phyloP scores from a whole-genome alignment of 2,329 filamentous ascomycete species.

The Talaromyces rugulosus region DNA sequence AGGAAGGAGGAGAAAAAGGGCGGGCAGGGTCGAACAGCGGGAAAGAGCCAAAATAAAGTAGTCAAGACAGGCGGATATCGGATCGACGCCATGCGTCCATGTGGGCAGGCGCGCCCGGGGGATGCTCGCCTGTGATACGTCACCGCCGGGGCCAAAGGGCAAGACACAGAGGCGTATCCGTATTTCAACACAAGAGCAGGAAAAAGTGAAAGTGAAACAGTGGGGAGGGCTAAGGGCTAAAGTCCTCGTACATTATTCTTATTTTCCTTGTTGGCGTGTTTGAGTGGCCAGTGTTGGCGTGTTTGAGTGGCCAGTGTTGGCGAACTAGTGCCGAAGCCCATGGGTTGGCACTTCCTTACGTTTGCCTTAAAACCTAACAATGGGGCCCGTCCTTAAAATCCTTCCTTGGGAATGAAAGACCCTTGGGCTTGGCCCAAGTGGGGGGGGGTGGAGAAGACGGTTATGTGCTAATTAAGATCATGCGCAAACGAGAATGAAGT shows the following conservation, averaged over 20 bases:
- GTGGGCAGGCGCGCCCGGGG: conserved; percentile 1
- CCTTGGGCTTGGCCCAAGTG: background rate
- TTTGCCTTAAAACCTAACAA: background rate
- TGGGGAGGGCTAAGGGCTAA: background rate
- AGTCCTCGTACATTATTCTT: background rate
- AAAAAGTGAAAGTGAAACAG: background rate
- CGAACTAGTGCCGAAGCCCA: background rate
- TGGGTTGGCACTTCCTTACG: background rate
- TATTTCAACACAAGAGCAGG: too few species aligned
- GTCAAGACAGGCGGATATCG: conserved; percentile 13
- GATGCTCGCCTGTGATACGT: conserved; percentile 2
- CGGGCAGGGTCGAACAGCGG: background rate
- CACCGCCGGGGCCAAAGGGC: background rate
- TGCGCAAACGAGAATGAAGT: background rate
- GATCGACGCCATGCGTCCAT: conserved; percentile 14
- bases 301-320: background rate
- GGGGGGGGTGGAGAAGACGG: background rate
- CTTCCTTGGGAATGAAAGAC: background rate
- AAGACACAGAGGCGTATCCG: too few species aligned
- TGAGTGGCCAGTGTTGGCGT: background rate
- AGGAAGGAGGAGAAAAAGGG: background rate
- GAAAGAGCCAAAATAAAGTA: conserved; percentile 1
- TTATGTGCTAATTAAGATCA: background rate
- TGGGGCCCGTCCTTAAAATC: background rate
- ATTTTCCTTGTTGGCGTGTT: background rate